phyloP scores from a whole-genome alignment of 306 rosid species.

The Quercus rubra region DNA sequence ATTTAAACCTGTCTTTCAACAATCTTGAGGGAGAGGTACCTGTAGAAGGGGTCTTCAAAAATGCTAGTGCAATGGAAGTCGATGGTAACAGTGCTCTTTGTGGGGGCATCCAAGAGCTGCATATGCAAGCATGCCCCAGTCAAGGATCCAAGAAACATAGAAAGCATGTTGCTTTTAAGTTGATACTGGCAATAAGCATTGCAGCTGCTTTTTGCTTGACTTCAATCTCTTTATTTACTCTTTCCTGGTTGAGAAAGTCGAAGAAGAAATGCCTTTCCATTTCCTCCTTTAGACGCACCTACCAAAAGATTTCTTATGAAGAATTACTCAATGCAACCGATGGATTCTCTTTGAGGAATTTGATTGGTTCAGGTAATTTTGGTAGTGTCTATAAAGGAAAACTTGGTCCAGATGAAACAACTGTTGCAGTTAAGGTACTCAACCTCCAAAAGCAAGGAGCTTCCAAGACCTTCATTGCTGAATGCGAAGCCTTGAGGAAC shows the following conservation, averaged over 20 bases:
- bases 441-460: constrained; percentile 16
- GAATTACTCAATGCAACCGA: constrained; percentile 19
- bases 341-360: constrained; percentile 11
- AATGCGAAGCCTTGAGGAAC: constrained; percentile 22
- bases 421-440: constrained; percentile 26
- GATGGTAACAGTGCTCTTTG: neutral
- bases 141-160: neutral
- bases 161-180: neutral
- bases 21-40: neutral
- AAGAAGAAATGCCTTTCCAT: neutral
- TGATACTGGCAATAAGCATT: neutral
- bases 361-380: constrained; percentile 28
- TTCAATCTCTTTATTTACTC: neutral
- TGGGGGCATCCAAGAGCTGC: neutral
- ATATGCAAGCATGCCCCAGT: neutral
- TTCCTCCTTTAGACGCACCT: neutral
- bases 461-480: constrained; percentile 20
- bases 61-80: neutral
- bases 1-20: neutral
- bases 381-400: constrained; percentile 34
- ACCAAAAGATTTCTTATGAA: constrained; percentile 19
- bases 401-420: neutral
- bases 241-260: neutral
- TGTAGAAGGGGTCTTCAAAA: neutral
- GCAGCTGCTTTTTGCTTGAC: neutral